These are phyloP conservation scores for Solanum microdontum DNA, from an alignment of 257 asterid species.

Conservation along the genomic window DNA sequence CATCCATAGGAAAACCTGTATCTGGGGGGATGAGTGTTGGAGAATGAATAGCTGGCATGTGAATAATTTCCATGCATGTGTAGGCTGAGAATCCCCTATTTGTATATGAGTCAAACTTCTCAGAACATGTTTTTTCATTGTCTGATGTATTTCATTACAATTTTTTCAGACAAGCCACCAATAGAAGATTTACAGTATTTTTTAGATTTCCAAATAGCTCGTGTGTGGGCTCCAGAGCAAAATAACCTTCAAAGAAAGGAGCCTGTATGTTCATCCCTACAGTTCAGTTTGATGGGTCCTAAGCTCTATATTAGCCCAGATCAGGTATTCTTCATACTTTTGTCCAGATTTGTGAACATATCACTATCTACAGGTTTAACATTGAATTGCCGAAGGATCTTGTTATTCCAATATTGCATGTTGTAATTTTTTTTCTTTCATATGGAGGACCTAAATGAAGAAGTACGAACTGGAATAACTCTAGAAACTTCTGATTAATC, in stretches of 20 bases:
- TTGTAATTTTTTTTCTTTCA: neutral
- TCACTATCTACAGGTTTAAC: neutral
- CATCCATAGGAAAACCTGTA: neutral
- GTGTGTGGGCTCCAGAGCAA: conserved; percentile 97
- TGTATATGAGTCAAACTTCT: neutral
- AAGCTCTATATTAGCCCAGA: conserved; percentile 90
- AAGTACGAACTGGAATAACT: neutral
- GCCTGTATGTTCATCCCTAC: conserved; percentile 85
- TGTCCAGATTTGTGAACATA: neutral
- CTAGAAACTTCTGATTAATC: neutral
- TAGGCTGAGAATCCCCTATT: neutral
- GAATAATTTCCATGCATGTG: neutral
- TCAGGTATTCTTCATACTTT: conserved; percentile 46
- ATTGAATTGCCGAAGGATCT: neutral
- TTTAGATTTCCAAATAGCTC: conserved; percentile 89
- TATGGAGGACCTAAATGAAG: neutral
- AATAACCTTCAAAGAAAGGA: conserved; percentile 79
- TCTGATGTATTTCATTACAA: neutral
- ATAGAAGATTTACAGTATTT: conserved; percentile 98
- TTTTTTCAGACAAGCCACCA: conserved; percentile 85
- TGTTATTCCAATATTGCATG: neutral
- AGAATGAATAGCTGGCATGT: neutral
- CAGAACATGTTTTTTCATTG: neutral
- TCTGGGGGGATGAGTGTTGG: neutral
- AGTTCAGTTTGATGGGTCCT: conserved; percentile 98